Base-by-base conservation (phyloP, 371 early-diverging fungal species). In the Mucor circinelloides region DNA sequence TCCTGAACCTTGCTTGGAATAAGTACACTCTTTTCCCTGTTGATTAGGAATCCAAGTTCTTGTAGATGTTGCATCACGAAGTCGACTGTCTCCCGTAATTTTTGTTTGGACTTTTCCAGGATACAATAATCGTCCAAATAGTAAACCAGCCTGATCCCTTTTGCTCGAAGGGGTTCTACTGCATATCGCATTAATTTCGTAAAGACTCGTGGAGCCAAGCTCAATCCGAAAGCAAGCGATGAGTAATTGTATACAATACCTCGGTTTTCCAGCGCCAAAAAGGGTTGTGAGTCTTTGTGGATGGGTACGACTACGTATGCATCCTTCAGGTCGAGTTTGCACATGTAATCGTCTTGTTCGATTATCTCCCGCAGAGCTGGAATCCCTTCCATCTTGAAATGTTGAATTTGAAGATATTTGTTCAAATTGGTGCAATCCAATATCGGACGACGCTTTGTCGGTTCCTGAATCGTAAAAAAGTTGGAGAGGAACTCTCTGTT, bases 111-210 rank as follows among this genome's bases (percentile, higher is more conserved):
- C 23, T 34, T 31, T 30, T 13, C 34, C 13, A 69, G n/a, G 0
- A 70, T 3, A 28, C 58, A 64, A 27, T 65, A 60, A 25, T 70
- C 62, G 65, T 68, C 72, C 6, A 72, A 23, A 23, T 67, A 67
- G 36, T 67, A 67, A 2, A 62, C 55, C 0, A 72, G 13, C 12
- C 65, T 36, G 5, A 70, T 70, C 0, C 70, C 66, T 50, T 65
- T 6, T 13, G 12, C 2, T 5, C 62, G 32, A 19, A 70, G 23
- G 1, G 58, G 66, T 50, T 65, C 63, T 6, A 70, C 40, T 1
- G 64, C 56, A n/a, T n/a, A n/a, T n/a, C n/a, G n/a, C n/a, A n/a
- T n/a, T n/a, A n/a, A n/a, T n/a, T n/a, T n/a, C n/a, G n/a, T n/a
- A n/a, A n/a, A n/a, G n/a, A n/a, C n/a, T n/a, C n/a, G n/a, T n/a